Evolutionary conservation across 108 stramenopile genomes (phyloP), one percentile per base, ranked within the genome.

Genomic region (Nitzschia putrida): DNA sequence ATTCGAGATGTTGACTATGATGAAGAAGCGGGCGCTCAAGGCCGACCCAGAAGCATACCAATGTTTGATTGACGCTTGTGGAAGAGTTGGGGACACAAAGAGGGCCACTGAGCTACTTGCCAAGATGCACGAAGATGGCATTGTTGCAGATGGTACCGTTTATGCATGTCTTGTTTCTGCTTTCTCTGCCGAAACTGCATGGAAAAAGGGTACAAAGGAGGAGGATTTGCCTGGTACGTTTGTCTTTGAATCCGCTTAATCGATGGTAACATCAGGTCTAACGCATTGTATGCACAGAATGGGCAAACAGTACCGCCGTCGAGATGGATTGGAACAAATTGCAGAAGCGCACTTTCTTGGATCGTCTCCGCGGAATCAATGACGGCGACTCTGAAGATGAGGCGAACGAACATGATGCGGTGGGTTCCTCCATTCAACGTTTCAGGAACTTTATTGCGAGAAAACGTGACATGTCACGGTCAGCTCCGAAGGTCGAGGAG

Each of bases 251-350:
- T 4, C 29, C 4, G 29, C 29, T 34, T 4, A 34, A 34, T 34
- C 4, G 29, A 34, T 34, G 29, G 29, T n/a, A n/a, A 34, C 4
- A 34, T 34, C 29, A 3, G 29, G 1, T 34, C 29, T 34, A 34
- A 34, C 4, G 1, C 29, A 34, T 34, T 34, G 29, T 34, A 34
- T 4, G 29, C 29, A 4, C 59, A 76, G 88, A 86, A 55, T 93
- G 91, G 91, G 88, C 91, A n/a, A 90, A 87, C 53, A 88, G 88
- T 59, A 85, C 91, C 11, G 82, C 87, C 26, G 79, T 90, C 16
- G 91, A 93, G 56, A 85, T 93, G 88, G 88, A 93, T 58, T 93
- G 91, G 91, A 93, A 90, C 63, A 88, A 75, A 45, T 82, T 93
- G 20, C 85, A 87, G 52, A 90, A 87, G 57, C 83, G 86, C 16